Conservation (phyloP, 176 grass and related monocot genomes). For the barley (Hordeum vulgare) region DNA sequence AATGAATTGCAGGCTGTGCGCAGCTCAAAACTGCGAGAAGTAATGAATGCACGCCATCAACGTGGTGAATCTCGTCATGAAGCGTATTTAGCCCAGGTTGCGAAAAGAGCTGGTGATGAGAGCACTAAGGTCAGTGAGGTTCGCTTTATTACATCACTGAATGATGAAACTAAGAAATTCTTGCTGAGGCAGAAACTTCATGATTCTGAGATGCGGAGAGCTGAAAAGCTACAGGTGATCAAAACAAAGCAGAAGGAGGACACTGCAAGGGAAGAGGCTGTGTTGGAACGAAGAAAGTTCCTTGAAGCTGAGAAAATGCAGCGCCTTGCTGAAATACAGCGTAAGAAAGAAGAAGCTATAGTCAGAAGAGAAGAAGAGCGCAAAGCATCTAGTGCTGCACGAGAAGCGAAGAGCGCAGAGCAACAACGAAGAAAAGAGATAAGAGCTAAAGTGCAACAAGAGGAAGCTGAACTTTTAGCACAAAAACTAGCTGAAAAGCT, state of each 20-base stretch:
- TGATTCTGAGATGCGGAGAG: constrained; percentile 90
- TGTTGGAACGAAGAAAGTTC: constrained; percentile 82
- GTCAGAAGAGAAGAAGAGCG: constrained; percentile 97
- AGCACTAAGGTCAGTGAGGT: constrained; percentile 99
- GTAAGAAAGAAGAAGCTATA: constrained; percentile 98
- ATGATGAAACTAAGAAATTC: constrained; percentile 96
- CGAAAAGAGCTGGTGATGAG: constrained; percentile 93
- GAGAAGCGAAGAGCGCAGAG: constrained; percentile 78
- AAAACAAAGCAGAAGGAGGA: constrained; percentile 99
- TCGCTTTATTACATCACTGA: constrained; percentile 96
- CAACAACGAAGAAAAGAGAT: constrained; percentile 95
- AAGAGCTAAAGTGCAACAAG: constrained; percentile 87
- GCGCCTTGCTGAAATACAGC: constrained; percentile 90
- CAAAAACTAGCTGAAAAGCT: constrained; percentile 95
- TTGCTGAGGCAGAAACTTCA: constrained; percentile 93
- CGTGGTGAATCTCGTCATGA: constrained; percentile 91
- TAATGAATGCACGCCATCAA: constrained; percentile 95
- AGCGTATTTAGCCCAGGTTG: constrained; percentile 90
- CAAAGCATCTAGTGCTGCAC: constrained; percentile 95
- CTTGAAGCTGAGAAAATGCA: constrained; percentile 99
- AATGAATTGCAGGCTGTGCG: constrained; percentile 95
- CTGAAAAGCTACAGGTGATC: constrained; percentile 97
- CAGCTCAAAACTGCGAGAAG: constrained; percentile 84
- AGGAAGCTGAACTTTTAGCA: constrained; percentile 94
- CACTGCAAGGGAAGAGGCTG: constrained; percentile 95